These are phyloP conservation scores for Ganoderma lucidum DNA, from an alignment of 1,284 basidiomycete genomes.

Conservation along the genomic window DNA sequence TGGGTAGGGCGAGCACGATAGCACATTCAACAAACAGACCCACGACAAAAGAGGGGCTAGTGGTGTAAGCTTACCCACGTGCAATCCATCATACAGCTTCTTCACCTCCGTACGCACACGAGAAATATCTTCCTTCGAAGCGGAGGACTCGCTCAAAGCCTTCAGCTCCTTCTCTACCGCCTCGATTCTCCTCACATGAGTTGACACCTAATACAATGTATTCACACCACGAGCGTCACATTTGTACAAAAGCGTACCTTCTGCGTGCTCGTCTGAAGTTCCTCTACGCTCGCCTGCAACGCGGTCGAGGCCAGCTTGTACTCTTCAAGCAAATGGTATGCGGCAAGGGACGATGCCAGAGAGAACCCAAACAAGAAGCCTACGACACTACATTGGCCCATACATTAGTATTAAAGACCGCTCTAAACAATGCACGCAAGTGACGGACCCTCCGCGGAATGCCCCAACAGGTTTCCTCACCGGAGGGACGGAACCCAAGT, in stretches of 20 bases:
- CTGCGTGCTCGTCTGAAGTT: conserved; percentile 84
- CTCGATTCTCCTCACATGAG: conserved; percentile 86
- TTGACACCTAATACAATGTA: conserved; percentile 66
- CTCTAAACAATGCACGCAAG: neutral
- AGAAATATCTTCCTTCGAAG: conserved; percentile 82
- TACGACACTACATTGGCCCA: conserved; percentile 65
- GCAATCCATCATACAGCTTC: conserved; percentile 84
- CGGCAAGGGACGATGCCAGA: conserved; percentile 82
- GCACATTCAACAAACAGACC: neutral
- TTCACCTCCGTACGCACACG: conserved; percentile 82
- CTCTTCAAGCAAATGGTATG: conserved; percentile 90
- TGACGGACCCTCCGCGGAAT: conserved; percentile 81
- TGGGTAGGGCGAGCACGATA: conserved; percentile 35
- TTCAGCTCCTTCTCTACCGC: conserved; percentile 90
- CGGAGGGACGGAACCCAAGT: conserved; percentile 62
- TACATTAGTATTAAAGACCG: neutral
- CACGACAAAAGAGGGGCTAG: neutral
- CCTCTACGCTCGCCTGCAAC: conserved; percentile 87
- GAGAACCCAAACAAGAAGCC: conserved; percentile 93
- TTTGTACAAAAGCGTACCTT: conserved; percentile 58
- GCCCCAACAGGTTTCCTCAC: conserved; percentile 86
- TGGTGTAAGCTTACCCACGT: conserved; percentile 63
- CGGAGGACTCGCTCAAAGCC: conserved; percentile 69
- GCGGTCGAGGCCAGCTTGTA: conserved; percentile 88
- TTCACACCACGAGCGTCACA: neutral